These are phyloP conservation scores for Pseudonectria foliicola DNA, from an alignment of 2,329 filamentous ascomycete genomes.

Conservation along the genomic window DNA sequence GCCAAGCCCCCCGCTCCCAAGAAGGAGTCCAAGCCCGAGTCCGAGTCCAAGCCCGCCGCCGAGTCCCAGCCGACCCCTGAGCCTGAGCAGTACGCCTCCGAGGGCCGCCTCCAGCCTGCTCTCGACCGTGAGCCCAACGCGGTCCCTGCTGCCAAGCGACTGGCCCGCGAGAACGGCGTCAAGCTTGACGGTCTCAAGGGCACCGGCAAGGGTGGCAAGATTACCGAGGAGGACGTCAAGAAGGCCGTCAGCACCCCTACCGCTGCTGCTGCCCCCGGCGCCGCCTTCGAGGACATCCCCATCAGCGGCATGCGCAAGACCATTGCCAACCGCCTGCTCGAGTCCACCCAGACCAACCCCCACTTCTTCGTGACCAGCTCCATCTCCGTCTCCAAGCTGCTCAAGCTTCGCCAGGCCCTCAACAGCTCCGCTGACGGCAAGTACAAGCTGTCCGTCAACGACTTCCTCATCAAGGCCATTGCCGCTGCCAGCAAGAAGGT, in stretches of 20 bases:
- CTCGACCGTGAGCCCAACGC: slow-evolving; percentile 76
- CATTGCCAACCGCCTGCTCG: slow-evolving; percentile 80
- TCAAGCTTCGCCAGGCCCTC: slow-evolving; percentile 91
- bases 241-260: slow-evolving; percentile 61
- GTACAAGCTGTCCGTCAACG: slow-evolving; percentile 99
- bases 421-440: slow-evolving; percentile 83
- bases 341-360: slow-evolving; percentile 89
- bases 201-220: slow-evolving; percentile 74
- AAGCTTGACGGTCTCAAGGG: slow-evolving; percentile 76
- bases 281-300: slow-evolving; percentile 76
- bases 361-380: slow-evolving; percentile 95
- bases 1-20: slow-evolving; percentile 56
- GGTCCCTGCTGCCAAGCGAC: slow-evolving; percentile 65
- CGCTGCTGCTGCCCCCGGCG: slow-evolving; percentile 47
- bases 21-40: slow-evolving; percentile 58
- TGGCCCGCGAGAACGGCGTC: slow-evolving; percentile 80
- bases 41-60: slow-evolving; percentile 48
- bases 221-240: slow-evolving; percentile 90
- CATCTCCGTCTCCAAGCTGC: slow-evolving; percentile 87
- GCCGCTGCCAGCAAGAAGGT: slow-evolving; percentile 86
- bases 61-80: slow-evolving; percentile 36
- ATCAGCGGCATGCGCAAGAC: slow-evolving; percentile 95
- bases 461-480: slow-evolving; percentile 97
- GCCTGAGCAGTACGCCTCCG: slow-evolving; percentile 64
- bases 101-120: slow-evolving; percentile 72